A percentile compares a stretch with the other conserved stretches of the same genome.
Evolutionary conservation across 2,329 filamentous ascomycete species (phyloP).

Genomic region (Trichoderma harzianum): DNA sequence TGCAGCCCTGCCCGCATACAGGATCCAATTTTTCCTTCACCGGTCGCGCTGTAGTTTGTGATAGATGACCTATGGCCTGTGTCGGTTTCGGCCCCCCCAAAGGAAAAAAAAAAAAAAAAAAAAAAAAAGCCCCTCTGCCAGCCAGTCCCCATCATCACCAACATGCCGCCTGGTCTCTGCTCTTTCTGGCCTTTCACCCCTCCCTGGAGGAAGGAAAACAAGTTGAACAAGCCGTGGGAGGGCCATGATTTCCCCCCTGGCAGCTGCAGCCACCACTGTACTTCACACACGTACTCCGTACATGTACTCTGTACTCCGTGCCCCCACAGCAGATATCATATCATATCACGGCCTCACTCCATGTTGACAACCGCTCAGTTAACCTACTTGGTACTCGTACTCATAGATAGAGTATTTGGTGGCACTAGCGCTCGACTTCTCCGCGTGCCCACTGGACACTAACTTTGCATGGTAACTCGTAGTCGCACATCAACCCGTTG

Average conservation of each 20-base stretch:
- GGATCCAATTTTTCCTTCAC: constrained; percentile 22
- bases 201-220: not conserved
- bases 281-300: not conserved
- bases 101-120: too few relatives aligned
- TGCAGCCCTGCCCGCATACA: constrained; percentile 13
- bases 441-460: not conserved
- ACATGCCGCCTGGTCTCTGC: not conserved
- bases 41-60: constrained; percentile 30
- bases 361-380: not conserved
- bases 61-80: constrained; percentile 29
- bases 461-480: not conserved
- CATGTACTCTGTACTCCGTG: not conserved
- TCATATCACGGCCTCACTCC: not conserved
- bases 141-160: not conserved
- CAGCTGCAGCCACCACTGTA: not conserved
- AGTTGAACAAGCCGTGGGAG: not conserved
- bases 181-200: not conserved
- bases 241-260: not conserved
- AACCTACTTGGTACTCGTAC: too few relatives aligned
- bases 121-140: not conserved
- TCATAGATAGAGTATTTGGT: not conserved
- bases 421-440: not conserved
- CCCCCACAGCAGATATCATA: not conserved
- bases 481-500: not conserved
- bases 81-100: not conserved